Base-by-base conservation (phyloP, 305 asterid species). In the Rubia peregrina region DNA sequence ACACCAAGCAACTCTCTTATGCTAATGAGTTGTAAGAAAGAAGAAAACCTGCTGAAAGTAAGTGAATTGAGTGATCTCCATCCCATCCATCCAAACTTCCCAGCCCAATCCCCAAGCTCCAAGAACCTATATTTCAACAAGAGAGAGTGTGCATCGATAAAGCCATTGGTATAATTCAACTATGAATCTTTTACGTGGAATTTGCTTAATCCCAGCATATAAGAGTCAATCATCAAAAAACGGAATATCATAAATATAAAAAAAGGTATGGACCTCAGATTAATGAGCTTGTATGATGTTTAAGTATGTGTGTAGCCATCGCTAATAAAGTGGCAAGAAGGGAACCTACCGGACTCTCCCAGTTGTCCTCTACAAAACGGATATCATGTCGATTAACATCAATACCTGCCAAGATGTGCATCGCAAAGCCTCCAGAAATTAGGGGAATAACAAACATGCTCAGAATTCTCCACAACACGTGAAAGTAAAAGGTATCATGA, bases 21-120 rank as follows among this genome's bases (percentile, higher is more conserved):
- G 8, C 42, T n/a, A 13, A 22, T 36, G 57, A 26, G 10, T n/a
- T 64, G 57, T 30, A 21, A n/a, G 61, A 68, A 11, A 75, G 70
- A 82, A 68, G 70, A 82, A 68, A 70, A 93, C 98, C 98, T 93
- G 98, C 87, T 93, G 97, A 80, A 93, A 93, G 86, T 93, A 93
- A 79, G 98, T 93, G 86, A 93, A 93, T 71, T 93, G 98, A 61
- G 98, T 93, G 70, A 93, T 90, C 90, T 93, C 98, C 98, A 93
- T 93, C 74, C 98, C 98, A 75, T 93, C 98, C 97, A 93, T 90
- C 98, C 98, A 93, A 67, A 93, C 80, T 83, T 93, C 98, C 98
- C 98, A 93, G 78, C 98, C 98, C 87, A 93, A 80, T 73, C 98
- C 98, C 97, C 98, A 93, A 64, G 98, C 98, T 77, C 98, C 98